Conservation (phyloP, 306 rosid genomes). For the Urtica urens region DNA sequence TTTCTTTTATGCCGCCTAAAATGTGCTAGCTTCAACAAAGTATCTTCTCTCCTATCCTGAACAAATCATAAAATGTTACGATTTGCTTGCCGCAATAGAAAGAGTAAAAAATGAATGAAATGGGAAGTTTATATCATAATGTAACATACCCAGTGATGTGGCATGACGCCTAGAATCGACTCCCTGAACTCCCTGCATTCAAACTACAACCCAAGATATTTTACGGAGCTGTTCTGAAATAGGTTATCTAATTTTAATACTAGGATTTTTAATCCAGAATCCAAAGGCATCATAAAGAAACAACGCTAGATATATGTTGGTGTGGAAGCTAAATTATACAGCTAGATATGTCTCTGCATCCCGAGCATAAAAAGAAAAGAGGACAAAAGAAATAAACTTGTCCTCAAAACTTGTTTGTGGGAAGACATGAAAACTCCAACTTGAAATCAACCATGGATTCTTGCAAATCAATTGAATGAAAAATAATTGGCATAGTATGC, state of each 20-base stretch:
- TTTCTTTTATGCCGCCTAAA: conserved; percentile 91
- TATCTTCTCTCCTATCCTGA: conserved; percentile 98
- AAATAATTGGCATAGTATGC: too few species aligned
- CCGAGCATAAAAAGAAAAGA: too few species aligned
- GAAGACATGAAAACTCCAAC: background rate
- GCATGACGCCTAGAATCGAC: conserved; percentile 94
- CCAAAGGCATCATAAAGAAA: too few species aligned
- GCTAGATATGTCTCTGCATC: too few species aligned
- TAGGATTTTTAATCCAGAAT: too few species aligned
- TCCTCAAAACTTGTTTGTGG: too few species aligned
- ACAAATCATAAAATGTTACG: conserved; percentile 15
- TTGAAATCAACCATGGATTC: background rate
- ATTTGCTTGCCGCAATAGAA: conserved; percentile 7
- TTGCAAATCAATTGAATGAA: too few species aligned
- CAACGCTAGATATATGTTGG: too few species aligned
- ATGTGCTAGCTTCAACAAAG: conserved; percentile 62
- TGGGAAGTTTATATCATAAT: background rate
- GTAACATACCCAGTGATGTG: conserved; percentile 81
- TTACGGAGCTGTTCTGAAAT: conserved; percentile 24
- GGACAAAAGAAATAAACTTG: too few species aligned
- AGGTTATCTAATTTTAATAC: background rate
- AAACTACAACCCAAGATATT: conserved; percentile 48
- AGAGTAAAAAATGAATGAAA: background rate
- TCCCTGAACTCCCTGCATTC: conserved; percentile 99
- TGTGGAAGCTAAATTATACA: too few species aligned